Evolutionary conservation across 2,329 filamentous ascomycete genomes (phyloP).

Genomic region (Camptophora hylomeconis): DNA sequence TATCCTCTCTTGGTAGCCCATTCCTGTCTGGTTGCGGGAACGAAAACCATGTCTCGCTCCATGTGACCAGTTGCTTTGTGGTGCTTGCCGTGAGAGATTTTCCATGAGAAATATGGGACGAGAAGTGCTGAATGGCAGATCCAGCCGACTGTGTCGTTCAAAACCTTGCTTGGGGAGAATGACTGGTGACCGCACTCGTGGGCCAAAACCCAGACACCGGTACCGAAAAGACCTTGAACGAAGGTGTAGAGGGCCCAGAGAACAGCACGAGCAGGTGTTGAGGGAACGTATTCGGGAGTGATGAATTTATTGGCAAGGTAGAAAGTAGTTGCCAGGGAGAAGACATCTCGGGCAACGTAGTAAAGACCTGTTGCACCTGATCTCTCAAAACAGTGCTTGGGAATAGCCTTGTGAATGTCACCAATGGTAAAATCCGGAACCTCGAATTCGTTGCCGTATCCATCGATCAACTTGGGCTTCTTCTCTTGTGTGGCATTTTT

Average conservation of each 20-base stretch:
- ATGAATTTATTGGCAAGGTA: conserved; percentile 80
- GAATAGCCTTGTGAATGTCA: conserved; percentile 91
- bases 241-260: conserved; percentile 61
- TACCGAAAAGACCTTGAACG: conserved; percentile 83
- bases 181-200: conserved; percentile 97
- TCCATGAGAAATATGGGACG: conserved; percentile 98
- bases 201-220: conserved; percentile 88
- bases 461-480: conserved; percentile 55
- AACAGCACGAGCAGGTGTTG: conserved; percentile 48
- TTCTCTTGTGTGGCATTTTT: conserved; percentile 26
- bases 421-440: conserved; percentile 95
- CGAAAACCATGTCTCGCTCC: conserved; percentile 97
- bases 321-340: conserved; percentile 62
- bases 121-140: conserved; percentile 75
- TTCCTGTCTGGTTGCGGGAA: conserved; percentile 79
- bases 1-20: conserved; percentile 64
- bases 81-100: conserved; percentile 98
- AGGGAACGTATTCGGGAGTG: conserved; percentile 71
- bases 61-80: conserved; percentile 98
- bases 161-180: conserved; percentile 78
- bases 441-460: conserved; percentile 88
- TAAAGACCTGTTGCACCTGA: conserved; percentile 60
- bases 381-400: conserved; percentile 91
- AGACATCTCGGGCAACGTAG: conserved; percentile 76
- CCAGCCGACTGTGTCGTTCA: conserved; percentile 92